These are phyloP conservation scores for Camelina neglecta DNA, from an alignment of 345 rosid genomes.

Conservation along the genomic window DNA sequence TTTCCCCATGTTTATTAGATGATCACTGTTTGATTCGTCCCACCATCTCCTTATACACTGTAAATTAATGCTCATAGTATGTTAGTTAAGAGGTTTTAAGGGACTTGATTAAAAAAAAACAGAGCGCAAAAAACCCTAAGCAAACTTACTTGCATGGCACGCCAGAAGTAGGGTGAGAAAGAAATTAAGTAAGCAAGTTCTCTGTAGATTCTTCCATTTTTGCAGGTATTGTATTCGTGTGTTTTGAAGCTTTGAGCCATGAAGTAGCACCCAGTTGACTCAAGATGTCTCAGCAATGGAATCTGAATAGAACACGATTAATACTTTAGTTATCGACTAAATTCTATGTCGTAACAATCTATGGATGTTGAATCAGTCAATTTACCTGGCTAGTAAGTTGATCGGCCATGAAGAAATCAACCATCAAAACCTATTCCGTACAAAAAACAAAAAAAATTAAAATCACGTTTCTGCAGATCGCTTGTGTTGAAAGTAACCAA, in stretches of 20 bases:
- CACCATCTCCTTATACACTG: constrained; percentile 96
- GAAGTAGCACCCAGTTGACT: constrained; percentile 85
- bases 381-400: constrained; percentile 97
- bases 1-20: constrained; percentile 94
- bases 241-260: constrained; percentile 73
- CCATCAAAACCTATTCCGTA: constrained; percentile 75
- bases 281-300: constrained; percentile 82
- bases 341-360: neutral
- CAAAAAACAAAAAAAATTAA: neutral
- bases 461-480: neutral
- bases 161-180: constrained; percentile 91
- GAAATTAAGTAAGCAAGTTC: constrained; percentile 84
- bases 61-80: neutral
- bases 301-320: constrained; percentile 50
- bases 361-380: neutral
- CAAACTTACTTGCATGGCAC: constrained; percentile 86
- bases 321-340: neutral
- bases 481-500: constrained; percentile 31
- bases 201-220: constrained; percentile 63
- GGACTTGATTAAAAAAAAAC: neutral
- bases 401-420: constrained; percentile 97
- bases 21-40: constrained; percentile 68
- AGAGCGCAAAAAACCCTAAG: neutral
- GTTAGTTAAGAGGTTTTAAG: neutral
- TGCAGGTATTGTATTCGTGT: constrained; percentile 69